Conservation (phyloP, 2,329 filamentous ascomycete genomes). For the Didymella lethalis region DNA sequence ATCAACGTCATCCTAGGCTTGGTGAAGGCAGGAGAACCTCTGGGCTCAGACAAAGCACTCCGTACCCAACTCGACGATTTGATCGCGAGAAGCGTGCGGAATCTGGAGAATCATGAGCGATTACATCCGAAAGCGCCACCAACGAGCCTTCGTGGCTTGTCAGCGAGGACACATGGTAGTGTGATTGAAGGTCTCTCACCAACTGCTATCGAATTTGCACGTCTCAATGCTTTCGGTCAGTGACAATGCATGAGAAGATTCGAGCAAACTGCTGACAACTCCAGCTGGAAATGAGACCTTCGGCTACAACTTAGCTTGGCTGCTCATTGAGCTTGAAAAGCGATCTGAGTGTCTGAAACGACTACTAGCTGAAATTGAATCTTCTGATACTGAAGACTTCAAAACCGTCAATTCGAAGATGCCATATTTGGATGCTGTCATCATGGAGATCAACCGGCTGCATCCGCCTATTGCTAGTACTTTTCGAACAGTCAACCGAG, state of each 20-base stretch:
- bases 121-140: slow-evolving; percentile 4
- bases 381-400: slow-evolving; percentile 1
- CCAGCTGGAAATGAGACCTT: slow-evolving; percentile 5
- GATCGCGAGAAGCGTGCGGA: not conserved
- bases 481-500: slow-evolving; percentile 5
- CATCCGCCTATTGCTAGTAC: slow-evolving; percentile 5
- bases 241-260: not conserved
- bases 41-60: slow-evolving; percentile 1
- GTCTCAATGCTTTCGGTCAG: slow-evolving; percentile 8
- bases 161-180: slow-evolving; percentile 1
- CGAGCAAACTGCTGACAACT: not conserved
- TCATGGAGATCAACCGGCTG: not conserved
- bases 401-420: slow-evolving; percentile 3
- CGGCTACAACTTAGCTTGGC: slow-evolving; percentile 5
- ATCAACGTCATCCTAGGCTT: slow-evolving; percentile 3
- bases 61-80: not conserved
- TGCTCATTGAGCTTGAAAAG: slow-evolving; percentile 1
- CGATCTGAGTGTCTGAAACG: not conserved
- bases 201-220: slow-evolving; percentile 4
- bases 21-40: not conserved
- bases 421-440: slow-evolving; percentile 2
- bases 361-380: not conserved
- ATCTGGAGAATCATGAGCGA: not conserved
- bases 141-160: slow-evolving; percentile 7
- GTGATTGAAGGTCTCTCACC: not conserved